These are phyloP conservation scores for Gracilaria caudata DNA, from an alignment of 23 red algal genomes.

Conservation along the genomic window DNA sequence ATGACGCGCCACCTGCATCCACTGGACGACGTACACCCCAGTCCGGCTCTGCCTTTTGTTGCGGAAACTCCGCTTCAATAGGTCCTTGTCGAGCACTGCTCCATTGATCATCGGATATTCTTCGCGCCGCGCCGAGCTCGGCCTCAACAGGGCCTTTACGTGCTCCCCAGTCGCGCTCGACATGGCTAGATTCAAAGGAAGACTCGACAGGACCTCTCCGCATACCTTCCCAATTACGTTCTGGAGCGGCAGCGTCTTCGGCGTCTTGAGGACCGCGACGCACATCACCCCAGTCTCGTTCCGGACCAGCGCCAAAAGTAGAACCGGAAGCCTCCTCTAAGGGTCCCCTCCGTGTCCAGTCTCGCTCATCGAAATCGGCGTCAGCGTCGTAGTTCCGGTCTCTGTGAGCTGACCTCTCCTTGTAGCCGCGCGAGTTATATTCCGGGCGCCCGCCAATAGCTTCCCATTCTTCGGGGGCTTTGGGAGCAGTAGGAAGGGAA, in stretches of 20 bases:
- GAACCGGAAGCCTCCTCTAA: conserved; percentile 5
- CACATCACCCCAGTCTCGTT: conserved; percentile 56
- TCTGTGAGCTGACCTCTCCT: conserved; percentile 29
- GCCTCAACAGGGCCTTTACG: conserved; percentile 68
- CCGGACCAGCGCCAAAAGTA: conserved; percentile 23
- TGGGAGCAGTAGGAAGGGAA: conserved; percentile 54
- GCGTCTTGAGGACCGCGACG: conserved; percentile 46
- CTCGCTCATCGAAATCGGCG: conserved; percentile 53
- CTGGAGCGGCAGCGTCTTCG: conserved; percentile 28
- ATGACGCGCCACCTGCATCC: conserved; percentile 17
- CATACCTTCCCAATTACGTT: conserved; percentile 44
- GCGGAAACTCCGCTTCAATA: conserved; percentile 54
- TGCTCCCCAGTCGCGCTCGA: conserved; percentile 43
- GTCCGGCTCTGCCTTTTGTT: conserved; percentile 36
- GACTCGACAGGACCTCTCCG: conserved; percentile 49
- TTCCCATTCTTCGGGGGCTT: conserved; percentile 66
- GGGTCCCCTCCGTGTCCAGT: conserved; percentile 59
- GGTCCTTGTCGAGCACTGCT: conserved; percentile 33
- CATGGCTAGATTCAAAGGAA: conserved; percentile 2
- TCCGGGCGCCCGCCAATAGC: conserved; percentile 58
- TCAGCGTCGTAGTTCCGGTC: conserved; percentile 44
- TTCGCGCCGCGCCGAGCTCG: neutral
- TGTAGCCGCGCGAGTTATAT: conserved; percentile 73
- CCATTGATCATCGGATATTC: conserved; percentile 46
- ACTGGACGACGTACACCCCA: conserved; percentile 44